Base-by-base conservation (phyloP, 2,329 filamentous ascomycete species). In the Rhinocladiella mackenziei region DNA sequence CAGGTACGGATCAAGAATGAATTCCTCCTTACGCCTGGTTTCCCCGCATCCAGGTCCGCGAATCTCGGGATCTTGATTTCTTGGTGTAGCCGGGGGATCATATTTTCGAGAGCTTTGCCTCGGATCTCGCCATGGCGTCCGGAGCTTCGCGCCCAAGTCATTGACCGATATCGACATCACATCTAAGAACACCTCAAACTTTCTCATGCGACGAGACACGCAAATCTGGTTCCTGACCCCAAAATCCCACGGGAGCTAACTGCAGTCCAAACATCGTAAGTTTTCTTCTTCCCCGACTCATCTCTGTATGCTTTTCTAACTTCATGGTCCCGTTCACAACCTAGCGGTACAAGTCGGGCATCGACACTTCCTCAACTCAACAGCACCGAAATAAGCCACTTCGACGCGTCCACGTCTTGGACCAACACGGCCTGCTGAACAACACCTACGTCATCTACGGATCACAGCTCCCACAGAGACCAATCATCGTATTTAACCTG, bases 201-300 rank as follows among this genome's bases (percentile, higher is more conserved):
- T 76, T 58, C 65, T 11, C 73, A 81, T 0, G 73, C 80, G 0
- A 66, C 77, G 31, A 69, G 81, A 28, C 82, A 87, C 50, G 66
- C 72, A 30, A 62, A 82, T 56, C 68, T 86, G 0, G 87, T 86
- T 58, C 60, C 70, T 2, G 72, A 76, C 19, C 73, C 69, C 0
- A 74, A 68, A 15, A 74, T 84, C 0, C 83, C 83, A 0, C 68
- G 83, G 9, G 79, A 73, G 0, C 64, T 69, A 0, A 79, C 58
- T 87, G 86, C 62, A 87, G 87, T 53, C 81, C 83, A 0, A 70
- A 77, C 2, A 64, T 67, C 47, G 75, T 77, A 60, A 46, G 37
- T 39, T 13, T 34, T 14, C 7, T 14, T 18, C 11, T n/a, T 7
- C 8, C 19, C 20, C 6, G 3, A n/a, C 15, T 4, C 15, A 17